Evolutionary conservation across 805 yeast species (phyloP).

Genomic region (Wickerhamiella brachini): DNA sequence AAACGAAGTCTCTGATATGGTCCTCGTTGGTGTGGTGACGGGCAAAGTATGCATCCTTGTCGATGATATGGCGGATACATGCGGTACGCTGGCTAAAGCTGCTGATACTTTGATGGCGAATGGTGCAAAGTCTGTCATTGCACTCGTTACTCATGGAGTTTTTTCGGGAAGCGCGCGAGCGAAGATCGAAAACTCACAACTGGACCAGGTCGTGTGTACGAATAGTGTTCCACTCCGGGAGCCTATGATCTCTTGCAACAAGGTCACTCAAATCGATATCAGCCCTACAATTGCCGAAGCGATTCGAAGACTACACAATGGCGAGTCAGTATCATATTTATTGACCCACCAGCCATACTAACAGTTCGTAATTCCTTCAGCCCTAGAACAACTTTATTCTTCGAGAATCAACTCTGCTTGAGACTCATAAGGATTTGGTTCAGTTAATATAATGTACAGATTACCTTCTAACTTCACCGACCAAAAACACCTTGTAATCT

Average conservation of each 20-base stretch:
- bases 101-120: conserved; percentile 71
- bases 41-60: conserved; percentile 72
- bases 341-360: conserved; percentile 51
- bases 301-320: conserved; percentile 86
- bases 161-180: conserved; percentile 74
- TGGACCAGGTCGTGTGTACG: conserved; percentile 72
- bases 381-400: no score
- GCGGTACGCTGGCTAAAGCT: conserved; percentile 93
- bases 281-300: conserved; percentile 86
- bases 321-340: conserved; percentile 83
- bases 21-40: conserved; percentile 85
- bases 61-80: conserved; percentile 98
- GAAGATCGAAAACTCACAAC: conserved; percentile 51
- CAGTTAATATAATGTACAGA: no score
- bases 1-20: conserved; percentile 90
- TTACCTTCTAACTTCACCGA: no score
- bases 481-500: no score
- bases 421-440: no score
- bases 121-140: conserved; percentile 75
- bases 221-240: conserved; percentile 80
- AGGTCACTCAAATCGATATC: conserved; percentile 71
- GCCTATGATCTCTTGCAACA: conserved; percentile 43
- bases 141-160: conserved; percentile 92
- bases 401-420: no score
- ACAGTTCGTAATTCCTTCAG: background rate